Conservation (phyloP, 75 land plant species). For the Gnetum montanum region DNA sequence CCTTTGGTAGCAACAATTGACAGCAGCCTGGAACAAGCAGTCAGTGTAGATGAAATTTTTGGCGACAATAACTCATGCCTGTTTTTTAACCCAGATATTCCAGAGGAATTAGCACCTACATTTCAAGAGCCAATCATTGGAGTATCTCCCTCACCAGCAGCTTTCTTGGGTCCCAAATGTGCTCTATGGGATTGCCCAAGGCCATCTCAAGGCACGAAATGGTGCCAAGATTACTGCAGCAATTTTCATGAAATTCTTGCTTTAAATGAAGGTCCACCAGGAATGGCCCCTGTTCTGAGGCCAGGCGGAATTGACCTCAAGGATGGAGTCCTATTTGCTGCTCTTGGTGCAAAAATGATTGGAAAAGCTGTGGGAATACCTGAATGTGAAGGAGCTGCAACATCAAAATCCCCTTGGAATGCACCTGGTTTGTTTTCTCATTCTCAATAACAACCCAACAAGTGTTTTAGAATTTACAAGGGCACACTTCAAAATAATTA, state of each 20-base stretch:
- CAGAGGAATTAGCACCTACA: slow-evolving; percentile 15
- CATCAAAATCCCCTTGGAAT: slow-evolving; percentile 97
- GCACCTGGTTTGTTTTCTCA: slow-evolving; percentile 55
- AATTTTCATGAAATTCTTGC: slow-evolving; percentile 71
- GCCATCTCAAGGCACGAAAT: slow-evolving; percentile 57
- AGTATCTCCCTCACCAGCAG: slow-evolving; percentile 49
- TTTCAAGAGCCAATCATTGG: slow-evolving; percentile 20
- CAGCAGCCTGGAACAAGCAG: slow-evolving; percentile 16
- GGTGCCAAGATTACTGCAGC: slow-evolving; percentile 75
- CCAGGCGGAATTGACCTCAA: slow-evolving; percentile 93
- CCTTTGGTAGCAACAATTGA: slow-evolving; percentile 1
- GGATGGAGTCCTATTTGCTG: slow-evolving; percentile 84
- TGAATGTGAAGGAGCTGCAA: slow-evolving; percentile 94
- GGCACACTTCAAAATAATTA: no score
- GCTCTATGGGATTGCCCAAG: slow-evolving; percentile 93
- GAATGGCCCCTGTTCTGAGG: slow-evolving; percentile 77
- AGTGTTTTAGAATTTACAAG: no score
- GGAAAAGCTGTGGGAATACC: slow-evolving; percentile 91
- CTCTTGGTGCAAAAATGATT: slow-evolving; percentile 59
- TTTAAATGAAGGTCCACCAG: slow-evolving; percentile 71
- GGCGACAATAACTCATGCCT: slow-evolving; percentile 21
- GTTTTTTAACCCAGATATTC: slow-evolving; percentile 14
- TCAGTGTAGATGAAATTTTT: slow-evolving; percentile 20
- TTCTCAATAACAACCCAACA: no score
- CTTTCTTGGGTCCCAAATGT: slow-evolving; percentile 82